These are phyloP conservation scores for Gonium pectorale DNA, from an alignment of 139 green algal species.

Conservation along the genomic window DNA sequence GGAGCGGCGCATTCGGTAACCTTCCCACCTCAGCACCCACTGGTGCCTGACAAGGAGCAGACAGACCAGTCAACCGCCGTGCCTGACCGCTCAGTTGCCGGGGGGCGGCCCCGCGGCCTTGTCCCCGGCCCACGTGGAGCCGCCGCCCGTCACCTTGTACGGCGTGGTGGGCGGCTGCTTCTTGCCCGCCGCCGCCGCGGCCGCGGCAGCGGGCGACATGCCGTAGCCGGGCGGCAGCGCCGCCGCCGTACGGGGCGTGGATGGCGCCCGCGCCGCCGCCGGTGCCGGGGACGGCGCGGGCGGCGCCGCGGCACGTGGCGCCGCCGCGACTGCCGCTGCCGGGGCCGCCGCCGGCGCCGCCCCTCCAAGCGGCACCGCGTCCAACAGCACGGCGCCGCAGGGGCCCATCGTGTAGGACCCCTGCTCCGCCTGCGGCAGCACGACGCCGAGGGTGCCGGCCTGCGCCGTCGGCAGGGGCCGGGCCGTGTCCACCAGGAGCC, in stretches of 20 bases:
- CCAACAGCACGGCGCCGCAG: slow-evolving; percentile 9
- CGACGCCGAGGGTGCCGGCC: slow-evolving; percentile 1
- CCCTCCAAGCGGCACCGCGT: slow-evolving; percentile 10
- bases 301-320: too few species aligned
- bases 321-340: not conserved
- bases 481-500: slow-evolving; percentile 21
- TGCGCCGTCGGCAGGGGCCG: not conserved
- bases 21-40: too few species aligned
- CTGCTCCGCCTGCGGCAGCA: slow-evolving; percentile 13
- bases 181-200: not conserved
- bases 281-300: too few species aligned
- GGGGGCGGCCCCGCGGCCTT: too few species aligned
- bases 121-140: not conserved
- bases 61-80: too few species aligned
- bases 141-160: slow-evolving; percentile 1
- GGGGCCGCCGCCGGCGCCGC: not conserved
- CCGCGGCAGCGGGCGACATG: slow-evolving; percentile 25
- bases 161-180: not conserved
- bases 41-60: too few species aligned
- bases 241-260: not conserved
- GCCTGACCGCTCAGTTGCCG: too few species aligned
- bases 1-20: too few species aligned
- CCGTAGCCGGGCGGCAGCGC: slow-evolving; percentile 29
- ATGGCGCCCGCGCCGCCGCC: not conserved
- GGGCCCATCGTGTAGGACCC: not conserved